Percentiles rank a stretch among this genome's conserved stretches.
phyloP scores from a whole-genome alignment of 371 early-diverging fungal genomes.

The Circinella minor region DNA sequence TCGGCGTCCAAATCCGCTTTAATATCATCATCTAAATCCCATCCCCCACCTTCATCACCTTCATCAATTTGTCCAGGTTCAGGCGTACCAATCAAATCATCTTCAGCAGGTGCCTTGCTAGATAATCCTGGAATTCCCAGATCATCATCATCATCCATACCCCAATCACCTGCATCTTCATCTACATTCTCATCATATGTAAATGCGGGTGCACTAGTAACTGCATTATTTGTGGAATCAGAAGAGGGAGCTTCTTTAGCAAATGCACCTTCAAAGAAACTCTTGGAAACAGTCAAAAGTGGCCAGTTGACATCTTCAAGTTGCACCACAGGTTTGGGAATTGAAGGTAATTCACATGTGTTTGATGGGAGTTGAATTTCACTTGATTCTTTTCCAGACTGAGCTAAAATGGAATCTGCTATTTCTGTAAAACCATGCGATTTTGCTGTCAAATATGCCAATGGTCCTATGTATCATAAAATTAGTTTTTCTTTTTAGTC shows the following conservation, averaged over 20 bases:
- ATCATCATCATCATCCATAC: slow-evolving; percentile 60
- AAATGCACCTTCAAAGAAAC: slow-evolving; percentile 70
- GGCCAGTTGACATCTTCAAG: slow-evolving; percentile 89
- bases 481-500: neutral
- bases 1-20: slow-evolving; percentile 65
- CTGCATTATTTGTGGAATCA: slow-evolving; percentile 33
- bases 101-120: slow-evolving; percentile 17
- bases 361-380: slow-evolving; percentile 60
- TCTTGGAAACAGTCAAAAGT: slow-evolving; percentile 72
- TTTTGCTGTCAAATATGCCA: slow-evolving; percentile 93
- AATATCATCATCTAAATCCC: slow-evolving; percentile 66
- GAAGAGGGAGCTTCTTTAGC: slow-evolving; percentile 27
- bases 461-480: slow-evolving; percentile 56
- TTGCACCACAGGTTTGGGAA: slow-evolving; percentile 67
- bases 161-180: slow-evolving; percentile 75
- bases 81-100: slow-evolving; percentile 29
- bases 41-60: slow-evolving; percentile 52
- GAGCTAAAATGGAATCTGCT: slow-evolving; percentile 79
- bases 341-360: slow-evolving; percentile 55
- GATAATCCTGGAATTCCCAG: slow-evolving; percentile 29
- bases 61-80: slow-evolving; percentile 48
- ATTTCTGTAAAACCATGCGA: slow-evolving; percentile 84
- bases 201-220: slow-evolving; percentile 37
- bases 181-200: slow-evolving; percentile 54
- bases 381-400: slow-evolving; percentile 66